A percentile compares a stretch with the other conserved stretches of the same genome.
Conservation (phyloP, 2,329 filamentous ascomycete species). For the Aphanocladium album region DNA sequence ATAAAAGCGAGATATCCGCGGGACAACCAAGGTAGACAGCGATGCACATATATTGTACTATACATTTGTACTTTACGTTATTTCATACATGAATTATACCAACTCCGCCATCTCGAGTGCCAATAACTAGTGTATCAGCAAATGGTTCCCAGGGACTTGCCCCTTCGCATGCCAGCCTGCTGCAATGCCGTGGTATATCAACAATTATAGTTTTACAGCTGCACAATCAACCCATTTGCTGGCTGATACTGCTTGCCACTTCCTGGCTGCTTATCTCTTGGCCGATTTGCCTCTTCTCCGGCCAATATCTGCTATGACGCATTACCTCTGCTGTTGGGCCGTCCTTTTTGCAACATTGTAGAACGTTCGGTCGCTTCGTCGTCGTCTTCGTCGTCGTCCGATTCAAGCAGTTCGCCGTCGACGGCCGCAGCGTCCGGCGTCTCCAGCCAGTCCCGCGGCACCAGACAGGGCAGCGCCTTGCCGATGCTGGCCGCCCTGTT, state of each 20-base stretch:
- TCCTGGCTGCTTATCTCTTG: too few relatives aligned
- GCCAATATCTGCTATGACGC: not conserved
- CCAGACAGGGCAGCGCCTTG: constrained; percentile 73
- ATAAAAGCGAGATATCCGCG: constrained; percentile 24
- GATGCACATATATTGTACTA: constrained; percentile 9
- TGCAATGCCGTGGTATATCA: too few relatives aligned
- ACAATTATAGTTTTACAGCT: too few relatives aligned
- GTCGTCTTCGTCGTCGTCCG: constrained; percentile 46
- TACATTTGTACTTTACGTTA: constrained; percentile 7
- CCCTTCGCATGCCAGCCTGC: too few relatives aligned
- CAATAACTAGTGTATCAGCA: too few relatives aligned
- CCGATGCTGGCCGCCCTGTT: constrained; percentile 83
- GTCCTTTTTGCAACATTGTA: constrained; percentile 46
- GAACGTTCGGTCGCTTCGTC: constrained; percentile 8
- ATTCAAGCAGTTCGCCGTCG: constrained; percentile 63
- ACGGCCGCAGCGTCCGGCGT: constrained; percentile 71
- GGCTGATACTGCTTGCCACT: too few relatives aligned
- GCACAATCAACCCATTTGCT: too few relatives aligned
- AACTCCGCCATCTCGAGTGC: too few relatives aligned
- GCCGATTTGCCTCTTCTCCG: too few relatives aligned
- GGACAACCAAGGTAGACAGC: not conserved
- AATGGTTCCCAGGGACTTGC: too few relatives aligned
- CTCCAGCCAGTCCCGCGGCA: constrained; percentile 76
- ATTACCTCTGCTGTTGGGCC: not conserved
- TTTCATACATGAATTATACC: not conserved